Evolutionary conservation across 805 yeast genomes (phyloP), one percentile per base, ranked within the genome.

Genomic region (Dipodascus geniculatus): DNA sequence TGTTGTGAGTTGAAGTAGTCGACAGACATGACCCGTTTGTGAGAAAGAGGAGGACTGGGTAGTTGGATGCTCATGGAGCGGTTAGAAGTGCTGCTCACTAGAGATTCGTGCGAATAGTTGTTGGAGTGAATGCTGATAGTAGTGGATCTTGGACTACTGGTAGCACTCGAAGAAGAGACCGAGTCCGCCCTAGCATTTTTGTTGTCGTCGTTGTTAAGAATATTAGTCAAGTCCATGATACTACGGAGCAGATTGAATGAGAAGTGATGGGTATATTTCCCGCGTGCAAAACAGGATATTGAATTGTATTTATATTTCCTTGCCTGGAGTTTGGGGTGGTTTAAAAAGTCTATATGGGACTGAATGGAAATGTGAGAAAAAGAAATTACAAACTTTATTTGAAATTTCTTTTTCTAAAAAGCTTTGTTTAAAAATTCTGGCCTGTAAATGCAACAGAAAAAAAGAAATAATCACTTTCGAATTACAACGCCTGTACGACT

Each of bases 181-280:
- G 17, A 14, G 20, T 14, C 44, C 4, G 20, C 4, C 19, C 44
- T 38, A 4, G 17, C 20, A 38, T 38, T 38, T 14, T 38, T 38
- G 14, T 20, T 44, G 24, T 51, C 53, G 3, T 33, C 50, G 22
- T 49, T 31, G 35, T 53, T 53, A 19, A 53, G 55, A 24, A 53
- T 53, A 19, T n/a, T 53, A 16, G 35, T 35, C 14, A 53, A 44
- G 19, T 53, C 55, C 55, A 53, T 53, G 33, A 6, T 28, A 28
- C 6, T 6, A 28, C 33, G 33, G 33, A 28, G 33, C 33, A 6
- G 33, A 28, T n/a, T n/a, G n/a, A n/a, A n/a, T n/a, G n/a, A n/a
- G n/a, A n/a, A n/a, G n/a, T n/a, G n/a, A n/a, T n/a, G n/a, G n/a
- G n/a, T n/a, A n/a, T n/a, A n/a, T n/a, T n/a, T n/a, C n/a, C n/a